Evolutionary conservation across 2,329 filamentous ascomycete species (phyloP).

Genomic region (Cordyceps sp.): DNA sequence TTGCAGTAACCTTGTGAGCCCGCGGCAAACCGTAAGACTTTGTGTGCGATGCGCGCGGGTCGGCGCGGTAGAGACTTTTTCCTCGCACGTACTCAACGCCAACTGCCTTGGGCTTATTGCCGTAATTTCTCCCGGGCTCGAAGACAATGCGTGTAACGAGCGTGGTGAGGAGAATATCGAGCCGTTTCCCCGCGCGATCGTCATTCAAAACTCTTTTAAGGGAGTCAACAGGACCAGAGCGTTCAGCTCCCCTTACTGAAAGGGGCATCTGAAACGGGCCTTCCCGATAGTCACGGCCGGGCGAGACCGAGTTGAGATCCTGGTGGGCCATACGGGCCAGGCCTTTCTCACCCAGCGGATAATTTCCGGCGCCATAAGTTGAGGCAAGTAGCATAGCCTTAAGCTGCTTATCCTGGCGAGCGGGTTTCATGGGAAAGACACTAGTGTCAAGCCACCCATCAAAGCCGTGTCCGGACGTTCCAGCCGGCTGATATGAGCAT

Average conservation of each 20-base stretch:
- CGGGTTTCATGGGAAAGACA: slow-evolving; percentile 30
- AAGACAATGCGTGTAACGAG: slow-evolving; percentile 20
- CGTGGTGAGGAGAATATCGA: slow-evolving; percentile 9
- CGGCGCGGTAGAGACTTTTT: slow-evolving; percentile 22
- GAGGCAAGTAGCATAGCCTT: slow-evolving; percentile 13
- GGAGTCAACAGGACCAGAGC: slow-evolving; percentile 32
- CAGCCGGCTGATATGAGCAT: slow-evolving; percentile 24
- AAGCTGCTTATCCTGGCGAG: slow-evolving; percentile 35
- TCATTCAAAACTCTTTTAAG: slow-evolving; percentile 14
- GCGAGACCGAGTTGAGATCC: slow-evolving; percentile 32
- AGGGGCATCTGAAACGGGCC: slow-evolving; percentile 29
- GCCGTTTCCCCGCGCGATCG: slow-evolving; percentile 5
- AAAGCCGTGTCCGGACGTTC: slow-evolving; percentile 32
- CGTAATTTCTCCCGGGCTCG: slow-evolving; percentile 8
- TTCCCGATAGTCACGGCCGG: slow-evolving; percentile 24
- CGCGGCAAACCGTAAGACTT: slow-evolving; percentile 4
- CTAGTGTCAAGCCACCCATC: slow-evolving; percentile 39
- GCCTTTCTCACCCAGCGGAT: slow-evolving; percentile 7
- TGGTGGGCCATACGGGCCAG: slow-evolving; percentile 21
- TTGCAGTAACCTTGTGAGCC: slow-evolving; percentile 11
- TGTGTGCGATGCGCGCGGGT: slow-evolving; percentile 16
- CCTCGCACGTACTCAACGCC: slow-evolving; percentile 26
- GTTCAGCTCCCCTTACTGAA: slow-evolving; percentile 20
- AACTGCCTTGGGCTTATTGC: slow-evolving; percentile 14
- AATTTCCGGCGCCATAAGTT: slow-evolving; percentile 3